Conservation (phyloP, 163 green algal species). For the Chlorella variabilis region DNA sequence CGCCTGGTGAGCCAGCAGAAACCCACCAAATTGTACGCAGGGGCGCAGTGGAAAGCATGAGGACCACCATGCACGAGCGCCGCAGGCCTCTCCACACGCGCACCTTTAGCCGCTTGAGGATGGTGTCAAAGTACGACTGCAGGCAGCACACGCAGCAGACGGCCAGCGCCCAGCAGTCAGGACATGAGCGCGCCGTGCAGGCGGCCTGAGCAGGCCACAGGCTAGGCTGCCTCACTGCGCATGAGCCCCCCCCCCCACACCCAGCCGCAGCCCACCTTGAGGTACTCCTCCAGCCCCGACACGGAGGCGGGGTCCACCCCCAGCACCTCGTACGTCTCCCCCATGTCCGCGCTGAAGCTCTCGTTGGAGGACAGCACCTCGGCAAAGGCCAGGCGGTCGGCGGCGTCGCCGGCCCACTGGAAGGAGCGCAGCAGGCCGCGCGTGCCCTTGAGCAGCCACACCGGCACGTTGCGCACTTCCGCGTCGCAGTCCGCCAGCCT, state of each 20-base stretch:
- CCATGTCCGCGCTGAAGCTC: slow-evolving; percentile 88
- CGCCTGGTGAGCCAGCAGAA: no score
- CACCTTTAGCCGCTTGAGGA: slow-evolving; percentile 99
- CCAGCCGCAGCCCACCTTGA: slow-evolving; percentile 61
- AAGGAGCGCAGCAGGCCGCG: slow-evolving; percentile 78
- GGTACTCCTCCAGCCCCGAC: slow-evolving; percentile 89
- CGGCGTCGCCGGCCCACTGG: slow-evolving; percentile 92
- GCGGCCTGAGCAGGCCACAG: no score
- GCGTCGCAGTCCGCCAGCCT: slow-evolving; percentile 82
- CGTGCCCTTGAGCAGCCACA: slow-evolving; percentile 83
- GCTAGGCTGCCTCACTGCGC: no score
- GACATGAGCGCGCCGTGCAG: no score
- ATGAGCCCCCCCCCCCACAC: not conserved
- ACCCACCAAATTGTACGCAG: no score
- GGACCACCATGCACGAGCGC: no score
- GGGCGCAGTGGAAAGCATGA: no score
- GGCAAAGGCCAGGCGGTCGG: slow-evolving; percentile 90
- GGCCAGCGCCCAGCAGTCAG: no score
- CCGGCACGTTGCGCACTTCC: slow-evolving; percentile 85
- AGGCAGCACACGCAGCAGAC: not conserved
- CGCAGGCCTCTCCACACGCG: no score
- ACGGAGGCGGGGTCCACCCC: slow-evolving; percentile 84
- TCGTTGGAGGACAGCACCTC: slow-evolving; percentile 92
- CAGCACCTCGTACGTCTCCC: slow-evolving; percentile 92
- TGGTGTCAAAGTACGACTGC: slow-evolving; percentile 52